A percentile compares a stretch with the other conserved stretches of the same genome.
These are phyloP conservation scores for Sindora glabra DNA, from an alignment of 306 rosid genomes.

Conservation along the genomic window DNA sequence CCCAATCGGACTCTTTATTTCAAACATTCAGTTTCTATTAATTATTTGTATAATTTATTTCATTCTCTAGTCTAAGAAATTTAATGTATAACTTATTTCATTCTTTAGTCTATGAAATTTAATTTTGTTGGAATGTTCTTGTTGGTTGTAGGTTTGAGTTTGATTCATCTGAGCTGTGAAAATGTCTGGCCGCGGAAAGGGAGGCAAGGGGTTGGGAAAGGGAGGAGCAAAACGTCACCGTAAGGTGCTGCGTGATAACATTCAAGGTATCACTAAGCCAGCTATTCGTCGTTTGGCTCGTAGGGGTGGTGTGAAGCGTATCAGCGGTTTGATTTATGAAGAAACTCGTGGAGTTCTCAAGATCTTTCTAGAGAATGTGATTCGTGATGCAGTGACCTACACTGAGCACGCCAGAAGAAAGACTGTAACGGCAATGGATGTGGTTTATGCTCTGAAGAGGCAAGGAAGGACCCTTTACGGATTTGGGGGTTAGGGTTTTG, in stretches of 20 bases:
- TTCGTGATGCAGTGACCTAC: slow-evolving; percentile 67
- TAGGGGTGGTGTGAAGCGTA: slow-evolving; percentile 62
- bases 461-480: slow-evolving; percentile 73
- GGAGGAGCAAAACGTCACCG: slow-evolving; percentile 78
- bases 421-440: slow-evolving; percentile 72
- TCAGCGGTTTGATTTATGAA: slow-evolving; percentile 62
- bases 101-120: too few species aligned
- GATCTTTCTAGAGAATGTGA: slow-evolving; percentile 66
- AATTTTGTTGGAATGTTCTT: not conserved
- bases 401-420: slow-evolving; percentile 63
- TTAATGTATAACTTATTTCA: too few species aligned
- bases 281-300: slow-evolving; percentile 66
- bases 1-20: too few species aligned
- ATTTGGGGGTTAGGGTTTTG: slow-evolving; percentile 51
- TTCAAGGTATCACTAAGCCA: slow-evolving; percentile 63
- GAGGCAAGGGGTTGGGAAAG: slow-evolving; percentile 67
- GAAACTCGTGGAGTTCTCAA: slow-evolving; percentile 64
- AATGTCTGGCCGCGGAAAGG: slow-evolving; percentile 72
- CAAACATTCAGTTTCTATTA: too few species aligned
- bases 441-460: slow-evolving; percentile 58
- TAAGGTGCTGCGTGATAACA: slow-evolving; percentile 57
- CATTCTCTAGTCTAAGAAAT: too few species aligned
- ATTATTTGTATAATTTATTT: too few species aligned
- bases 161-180: not conserved
- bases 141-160: not conserved